phyloP scores from a whole-genome alignment of 371 early-diverging fungal species.

The Actinomucor elegans region DNA sequence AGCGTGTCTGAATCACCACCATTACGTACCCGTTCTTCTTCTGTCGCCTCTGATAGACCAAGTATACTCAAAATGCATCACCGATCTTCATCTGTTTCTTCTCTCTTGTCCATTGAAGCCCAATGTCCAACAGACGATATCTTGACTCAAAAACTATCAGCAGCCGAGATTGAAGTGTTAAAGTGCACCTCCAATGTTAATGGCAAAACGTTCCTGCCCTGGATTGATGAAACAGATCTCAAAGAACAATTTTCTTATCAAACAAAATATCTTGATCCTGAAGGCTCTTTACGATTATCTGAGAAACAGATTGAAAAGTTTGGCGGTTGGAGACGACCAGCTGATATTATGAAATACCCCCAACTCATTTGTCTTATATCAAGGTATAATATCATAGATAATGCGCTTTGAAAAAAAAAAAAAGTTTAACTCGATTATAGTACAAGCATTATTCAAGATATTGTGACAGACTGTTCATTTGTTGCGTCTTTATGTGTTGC shows the following conservation, averaged over 20 bases:
- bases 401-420: too few species aligned
- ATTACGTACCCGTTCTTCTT: slow-evolving; percentile 15
- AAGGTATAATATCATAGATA: too few species aligned
- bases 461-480: slow-evolving; percentile 93
- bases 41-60: slow-evolving; percentile 14
- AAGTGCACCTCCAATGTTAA: slow-evolving; percentile 71
- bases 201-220: slow-evolving; percentile 71
- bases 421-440: too few species aligned
- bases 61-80: slow-evolving; percentile 10
- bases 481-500: slow-evolving; percentile 89
- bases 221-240: slow-evolving; percentile 66
- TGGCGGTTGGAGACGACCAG: slow-evolving; percentile 82
- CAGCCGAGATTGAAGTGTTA: slow-evolving; percentile 64
- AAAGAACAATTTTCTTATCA: slow-evolving; percentile 60
- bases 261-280: slow-evolving; percentile 58
- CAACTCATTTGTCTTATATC: slow-evolving; percentile 66
- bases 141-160: slow-evolving; percentile 29
- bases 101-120: slow-evolving; percentile 1
- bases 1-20: not conserved
- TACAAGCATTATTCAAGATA: slow-evolving; percentile 71
- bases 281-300: slow-evolving; percentile 77
- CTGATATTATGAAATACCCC: slow-evolving; percentile 68
- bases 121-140: slow-evolving; percentile 18
- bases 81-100: slow-evolving; percentile 14
- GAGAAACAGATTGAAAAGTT: slow-evolving; percentile 71